Conservation (phyloP, 768 basidiomycete genomes). For the Sistotremastrum suecicum region DNA sequence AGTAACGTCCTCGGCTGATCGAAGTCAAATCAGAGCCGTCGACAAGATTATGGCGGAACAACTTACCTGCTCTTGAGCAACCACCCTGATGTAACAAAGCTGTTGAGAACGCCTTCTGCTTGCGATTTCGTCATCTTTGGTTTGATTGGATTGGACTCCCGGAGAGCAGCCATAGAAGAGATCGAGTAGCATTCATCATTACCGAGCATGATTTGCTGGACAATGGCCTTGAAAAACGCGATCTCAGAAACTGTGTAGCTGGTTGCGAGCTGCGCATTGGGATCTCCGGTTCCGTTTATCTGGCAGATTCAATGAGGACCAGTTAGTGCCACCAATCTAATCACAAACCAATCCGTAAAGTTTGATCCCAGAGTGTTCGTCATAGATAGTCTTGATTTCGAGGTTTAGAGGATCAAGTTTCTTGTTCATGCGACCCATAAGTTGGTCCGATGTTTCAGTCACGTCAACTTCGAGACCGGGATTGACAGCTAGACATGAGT, state of each 20-base stretch:
- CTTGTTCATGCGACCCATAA: slow-evolving; percentile 44
- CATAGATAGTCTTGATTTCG: slow-evolving; percentile 47
- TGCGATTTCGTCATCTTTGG: slow-evolving; percentile 59
- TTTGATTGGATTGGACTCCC: slow-evolving; percentile 49
- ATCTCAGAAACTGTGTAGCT: slow-evolving; percentile 72
- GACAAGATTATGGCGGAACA: not conserved
- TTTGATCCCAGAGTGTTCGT: slow-evolving; percentile 50
- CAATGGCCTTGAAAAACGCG: slow-evolving; percentile 71
- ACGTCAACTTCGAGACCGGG: slow-evolving; percentile 14
- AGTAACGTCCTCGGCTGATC: slow-evolving; percentile 42
- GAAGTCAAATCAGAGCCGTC: no score
- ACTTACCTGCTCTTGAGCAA: slow-evolving; percentile 59
- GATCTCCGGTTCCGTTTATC: slow-evolving; percentile 74
- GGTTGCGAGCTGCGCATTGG: slow-evolving; percentile 72
- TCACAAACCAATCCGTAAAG: slow-evolving; percentile 55
- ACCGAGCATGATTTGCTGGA: slow-evolving; percentile 80
- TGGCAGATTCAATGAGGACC: slow-evolving; percentile 13
- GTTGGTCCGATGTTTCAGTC: slow-evolving; percentile 41
- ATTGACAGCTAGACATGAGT: not conserved
- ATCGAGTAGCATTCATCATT: slow-evolving; percentile 61
- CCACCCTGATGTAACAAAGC: slow-evolving; percentile 80
- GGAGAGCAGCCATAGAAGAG: slow-evolving; percentile 62
- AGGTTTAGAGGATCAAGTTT: slow-evolving; percentile 58
- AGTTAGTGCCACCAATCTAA: not conserved
- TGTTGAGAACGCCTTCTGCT: slow-evolving; percentile 55